Evolutionary conservation across 345 rosid genomes (phyloP).

Genomic region (Syzygium oleosum): DNA sequence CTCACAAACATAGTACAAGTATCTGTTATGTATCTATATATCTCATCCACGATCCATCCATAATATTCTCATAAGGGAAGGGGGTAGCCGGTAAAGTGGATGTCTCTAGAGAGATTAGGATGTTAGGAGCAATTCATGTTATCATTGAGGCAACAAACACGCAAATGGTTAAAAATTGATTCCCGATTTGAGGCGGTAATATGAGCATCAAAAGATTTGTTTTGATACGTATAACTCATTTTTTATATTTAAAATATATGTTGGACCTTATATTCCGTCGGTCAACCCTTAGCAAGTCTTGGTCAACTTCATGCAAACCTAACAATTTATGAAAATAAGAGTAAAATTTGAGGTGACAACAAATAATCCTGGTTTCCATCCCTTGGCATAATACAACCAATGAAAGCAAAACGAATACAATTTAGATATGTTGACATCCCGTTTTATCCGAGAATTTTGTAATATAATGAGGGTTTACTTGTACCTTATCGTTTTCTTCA

Average conservation of each 20-base stretch:
- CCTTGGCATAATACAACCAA: no score
- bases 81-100: neutral
- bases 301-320: no score
- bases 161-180: rapidly evolving
- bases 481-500: no score
- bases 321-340: no score
- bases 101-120: neutral
- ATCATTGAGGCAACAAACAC: neutral
- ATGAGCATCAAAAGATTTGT: neutral
- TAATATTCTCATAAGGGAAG: neutral
- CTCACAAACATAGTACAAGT: neutral
- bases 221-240: neutral
- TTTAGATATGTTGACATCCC: no score
- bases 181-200: neutral
- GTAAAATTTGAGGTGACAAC: no score
- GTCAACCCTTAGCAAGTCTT: no score
- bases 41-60: neutral
- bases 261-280: no score
- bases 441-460: no score
- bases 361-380: no score
- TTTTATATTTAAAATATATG: neutral
- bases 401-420: no score
- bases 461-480: no score
- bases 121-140: neutral
- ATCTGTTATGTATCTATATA: neutral